A percentile compares a stretch with the other conserved stretches of the same genome.
phyloP scores from a whole-genome alignment of 129 eudicot species.

The sunflower (Helianthus annuus) region DNA sequence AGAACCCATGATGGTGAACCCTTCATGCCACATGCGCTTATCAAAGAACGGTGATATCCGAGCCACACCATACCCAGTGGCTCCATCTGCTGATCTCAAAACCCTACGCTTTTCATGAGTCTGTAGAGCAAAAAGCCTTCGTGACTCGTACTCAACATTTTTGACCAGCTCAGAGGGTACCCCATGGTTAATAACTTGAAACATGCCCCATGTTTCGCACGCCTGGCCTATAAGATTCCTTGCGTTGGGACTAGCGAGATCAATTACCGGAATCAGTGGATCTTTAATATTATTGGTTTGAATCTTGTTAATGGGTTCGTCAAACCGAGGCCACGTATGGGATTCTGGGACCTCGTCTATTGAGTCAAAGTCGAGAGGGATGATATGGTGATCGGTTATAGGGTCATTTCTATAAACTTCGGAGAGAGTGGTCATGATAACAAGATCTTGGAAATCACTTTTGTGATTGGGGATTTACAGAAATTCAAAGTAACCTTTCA shows the following conservation, averaged over 20 bases:
- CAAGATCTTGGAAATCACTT: slow-evolving; percentile 11
- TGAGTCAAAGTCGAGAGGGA: slow-evolving; percentile 64
- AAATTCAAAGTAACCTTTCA: too few relatives aligned
- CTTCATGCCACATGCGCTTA: slow-evolving; percentile 85
- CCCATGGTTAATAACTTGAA: slow-evolving; percentile 65
- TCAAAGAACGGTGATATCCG: slow-evolving; percentile 49
- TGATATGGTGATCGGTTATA: slow-evolving; percentile 30
- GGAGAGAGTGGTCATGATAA: slow-evolving; percentile 42
- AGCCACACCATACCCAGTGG: slow-evolving; percentile 70
- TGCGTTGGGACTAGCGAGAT: slow-evolving; percentile 44
- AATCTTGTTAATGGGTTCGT: slow-evolving; percentile 15
- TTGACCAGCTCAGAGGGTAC: slow-evolving; percentile 42
- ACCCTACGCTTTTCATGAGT: slow-evolving; percentile 52
- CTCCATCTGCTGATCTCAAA: slow-evolving; percentile 43
- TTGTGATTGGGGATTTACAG: neutral
- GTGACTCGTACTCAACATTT: slow-evolving; percentile 45
- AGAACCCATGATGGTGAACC: slow-evolving; percentile 67
- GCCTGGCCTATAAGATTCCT: slow-evolving; percentile 47
- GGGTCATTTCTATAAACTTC: slow-evolving; percentile 48
- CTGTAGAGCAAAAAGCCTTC: slow-evolving; percentile 52
- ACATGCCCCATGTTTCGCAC: slow-evolving; percentile 65
- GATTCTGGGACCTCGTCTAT: slow-evolving; percentile 53
- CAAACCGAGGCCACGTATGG: slow-evolving; percentile 46
- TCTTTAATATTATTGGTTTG: neutral
- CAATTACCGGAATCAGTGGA: slow-evolving; percentile 43